Evolutionary conservation across 805 yeast genomes (phyloP).

Genomic region (Cyberlindnera americana): DNA sequence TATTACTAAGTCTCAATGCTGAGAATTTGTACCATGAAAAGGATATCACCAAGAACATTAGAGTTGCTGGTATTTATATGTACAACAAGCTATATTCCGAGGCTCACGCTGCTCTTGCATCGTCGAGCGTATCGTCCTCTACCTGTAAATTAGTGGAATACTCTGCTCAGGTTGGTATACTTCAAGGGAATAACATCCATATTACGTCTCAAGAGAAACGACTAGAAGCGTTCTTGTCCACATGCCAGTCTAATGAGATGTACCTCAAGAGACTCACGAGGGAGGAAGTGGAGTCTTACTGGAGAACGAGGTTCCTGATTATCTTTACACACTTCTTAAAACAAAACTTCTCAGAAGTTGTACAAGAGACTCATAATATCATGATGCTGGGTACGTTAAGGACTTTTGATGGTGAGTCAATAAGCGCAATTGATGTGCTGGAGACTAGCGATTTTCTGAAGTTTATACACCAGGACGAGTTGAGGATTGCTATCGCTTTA

Average conservation of each 20-base stretch:
- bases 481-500: slow-evolving; percentile 18
- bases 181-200: slow-evolving; percentile 17
- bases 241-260: slow-evolving; percentile 23
- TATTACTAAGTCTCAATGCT: slow-evolving; percentile 14
- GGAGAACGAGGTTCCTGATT: slow-evolving; percentile 26
- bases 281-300: slow-evolving; percentile 24
- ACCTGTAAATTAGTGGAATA: slow-evolving; percentile 23
- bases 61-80: slow-evolving; percentile 17
- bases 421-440: slow-evolving; percentile 21
- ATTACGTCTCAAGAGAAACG: slow-evolving; percentile 25
- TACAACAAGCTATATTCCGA: slow-evolving; percentile 21
- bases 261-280: slow-evolving; percentile 24
- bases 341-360: slow-evolving; percentile 21
- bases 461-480: slow-evolving; percentile 24
- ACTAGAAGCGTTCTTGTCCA: slow-evolving; percentile 22
- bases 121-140: slow-evolving; percentile 14
- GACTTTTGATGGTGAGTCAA: slow-evolving; percentile 16
- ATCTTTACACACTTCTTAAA: slow-evolving; percentile 26
- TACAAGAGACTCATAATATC: slow-evolving; percentile 12
- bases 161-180: slow-evolving; percentile 22
- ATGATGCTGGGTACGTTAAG: slow-evolving; percentile 17
- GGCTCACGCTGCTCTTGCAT: slow-evolving; percentile 19
- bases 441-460: slow-evolving; percentile 17
- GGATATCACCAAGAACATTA: slow-evolving; percentile 17
- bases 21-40: slow-evolving; percentile 26